Base-by-base conservation (phyloP, 176 grass and related monocot genomes). In the Musa acuminata region DNA sequence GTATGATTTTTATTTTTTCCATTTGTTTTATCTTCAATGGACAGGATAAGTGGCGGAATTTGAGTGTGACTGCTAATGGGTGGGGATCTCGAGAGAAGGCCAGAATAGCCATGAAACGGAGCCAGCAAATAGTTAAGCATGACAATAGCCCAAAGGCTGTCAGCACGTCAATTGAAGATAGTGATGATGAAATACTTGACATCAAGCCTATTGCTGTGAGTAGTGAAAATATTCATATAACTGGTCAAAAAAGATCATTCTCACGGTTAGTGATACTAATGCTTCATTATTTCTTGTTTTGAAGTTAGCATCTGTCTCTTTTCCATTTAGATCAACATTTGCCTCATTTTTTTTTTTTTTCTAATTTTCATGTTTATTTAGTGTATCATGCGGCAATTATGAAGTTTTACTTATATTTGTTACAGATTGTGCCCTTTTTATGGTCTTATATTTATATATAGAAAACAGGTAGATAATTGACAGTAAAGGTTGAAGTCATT, bases 1-100 rank as follows among this genome's bases (percentile, higher is more conserved):
- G 67, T 25, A 62, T 22, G 9, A 13, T 63, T 62, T 59, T 55
- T 35, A 67, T 25, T 14, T 49, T 13, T 17, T 43, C 4, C 4
- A 25, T 24, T 57, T 50, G 20, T 54, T 27, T 16, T 19, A 26
- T 67, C 4, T 43, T 43, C 65, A 72, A 55, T 69, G 57, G 48
- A 52, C 75, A 96, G 93, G 93, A 96, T 49, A 96, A 96, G 55
- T 96, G 93, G 93, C 73, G 93, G 9, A 96, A 96, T 87, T 88
- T 96, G 89, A 96, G 92, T 25, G 89, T 88, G 13, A 86, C 79
- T 16, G 81, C 81, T 64, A 90, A 77, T 13, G 80, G 89, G 49
- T 86, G 75, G 13, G 84, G 85, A 8, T 64, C 89, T 51, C 83
- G 93, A 64, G 93, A 96, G 43, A 90, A 84, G 76, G 77, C 69